Evolutionary conservation across 768 basidiomycete genomes (phyloP), one percentile per base, ranked within the genome.

Genomic region (Glaciozyma antarctica): DNA sequence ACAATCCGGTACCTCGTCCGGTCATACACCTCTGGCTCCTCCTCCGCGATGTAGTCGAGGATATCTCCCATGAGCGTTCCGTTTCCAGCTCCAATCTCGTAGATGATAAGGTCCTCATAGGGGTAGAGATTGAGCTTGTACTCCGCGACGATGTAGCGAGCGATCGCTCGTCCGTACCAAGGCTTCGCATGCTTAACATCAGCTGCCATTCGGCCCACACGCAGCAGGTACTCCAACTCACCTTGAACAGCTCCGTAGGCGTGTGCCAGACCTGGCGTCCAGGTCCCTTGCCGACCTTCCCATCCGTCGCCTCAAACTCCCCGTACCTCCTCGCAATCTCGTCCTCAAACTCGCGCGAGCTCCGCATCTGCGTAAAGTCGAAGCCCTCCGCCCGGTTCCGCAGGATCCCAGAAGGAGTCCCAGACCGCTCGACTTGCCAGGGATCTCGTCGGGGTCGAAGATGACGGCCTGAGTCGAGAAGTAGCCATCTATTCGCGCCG

Each of bases 221-320:
- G 45, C 58, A 66, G 58, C 30, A 44, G 5, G 49, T 53, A 24
- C 28, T 12, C 7, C 2, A 13, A 75, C 81, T 58, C 73, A 93
- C 95, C 84, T 93, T 91, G 81, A 99, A 97, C 38, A 99, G 77
- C 75, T 98, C 95, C 0, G 91, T 94, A 0, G 95, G 95, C 2
- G 95, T 99, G 77, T 99, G 95, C 95, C 95, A 99, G 61, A 99
- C 79, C 78, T 99, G 94, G 73, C 84, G 82, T 9, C 91, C 89
- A 26, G 86, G 85, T 15, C 87, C 87, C 45, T 84, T 80, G 28
- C 60, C 63, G 77, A 78, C 68, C 78, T 55, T 60, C 32, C 61
- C 26, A 34, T 56, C 57, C 26, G 85, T 82, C 38, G 79, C 77
- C 21, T 86, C 86, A 73, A 89, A 88, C 26, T 81, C 79, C 55